These are phyloP conservation scores for Bertia moriformis DNA, from an alignment of 2,329 filamentous ascomycete species.

Conservation along the genomic window DNA sequence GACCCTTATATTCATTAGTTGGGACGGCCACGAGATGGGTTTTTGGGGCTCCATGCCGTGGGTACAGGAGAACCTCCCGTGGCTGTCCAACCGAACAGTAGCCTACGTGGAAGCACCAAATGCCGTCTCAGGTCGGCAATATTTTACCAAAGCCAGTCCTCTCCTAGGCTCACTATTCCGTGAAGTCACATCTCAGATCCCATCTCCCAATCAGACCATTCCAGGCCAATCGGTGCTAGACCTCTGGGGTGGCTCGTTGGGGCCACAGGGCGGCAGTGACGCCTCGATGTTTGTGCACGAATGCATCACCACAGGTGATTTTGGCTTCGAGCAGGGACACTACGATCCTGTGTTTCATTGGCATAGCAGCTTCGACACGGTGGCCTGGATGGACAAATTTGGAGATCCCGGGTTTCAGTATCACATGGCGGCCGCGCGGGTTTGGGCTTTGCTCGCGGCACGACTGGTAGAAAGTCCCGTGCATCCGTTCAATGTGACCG, in stretches of 20 bases:
- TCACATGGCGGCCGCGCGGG: constrained; percentile 50
- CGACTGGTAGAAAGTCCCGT: constrained; percentile 47
- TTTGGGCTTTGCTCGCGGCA: constrained; percentile 46
- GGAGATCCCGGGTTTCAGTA: constrained; percentile 59
- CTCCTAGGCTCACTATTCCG: constrained; percentile 61
- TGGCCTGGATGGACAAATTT: constrained; percentile 73
- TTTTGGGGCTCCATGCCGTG: constrained; percentile 79
- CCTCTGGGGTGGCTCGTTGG: constrained; percentile 42
- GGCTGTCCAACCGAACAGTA: constrained; percentile 59
- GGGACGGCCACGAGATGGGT: constrained; percentile 75
- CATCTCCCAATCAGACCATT: constrained; percentile 61
- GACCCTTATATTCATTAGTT: constrained; percentile 78
- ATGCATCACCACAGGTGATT: constrained; percentile 50
- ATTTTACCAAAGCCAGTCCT: constrained; percentile 56
- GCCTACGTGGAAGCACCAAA: constrained; percentile 81
- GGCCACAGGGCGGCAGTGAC: constrained; percentile 57
- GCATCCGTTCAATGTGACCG: constrained; percentile 46
- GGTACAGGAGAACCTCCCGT: constrained; percentile 79
- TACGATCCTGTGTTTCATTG: too few species aligned
- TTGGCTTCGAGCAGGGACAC: constrained; percentile 34
- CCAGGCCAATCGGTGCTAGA: constrained; percentile 49
- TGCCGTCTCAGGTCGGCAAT: constrained; percentile 50
- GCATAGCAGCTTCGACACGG: constrained; percentile 83
- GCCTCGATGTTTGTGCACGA: constrained; percentile 67
- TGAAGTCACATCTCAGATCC: constrained; percentile 47